Evolutionary conservation across 768 basidiomycete genomes (phyloP).

Genomic region (Lactarius deliciosus): DNA sequence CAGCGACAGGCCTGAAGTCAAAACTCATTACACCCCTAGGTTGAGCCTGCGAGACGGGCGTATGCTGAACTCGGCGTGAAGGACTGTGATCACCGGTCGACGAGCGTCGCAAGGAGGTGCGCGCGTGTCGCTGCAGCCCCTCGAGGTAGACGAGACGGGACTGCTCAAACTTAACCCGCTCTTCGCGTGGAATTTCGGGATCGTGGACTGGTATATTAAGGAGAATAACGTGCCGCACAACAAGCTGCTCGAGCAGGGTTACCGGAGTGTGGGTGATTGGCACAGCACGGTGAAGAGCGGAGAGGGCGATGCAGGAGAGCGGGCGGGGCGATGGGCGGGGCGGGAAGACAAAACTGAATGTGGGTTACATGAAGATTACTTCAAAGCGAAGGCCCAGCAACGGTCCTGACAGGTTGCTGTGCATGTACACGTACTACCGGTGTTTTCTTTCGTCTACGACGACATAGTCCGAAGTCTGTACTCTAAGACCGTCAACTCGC

Average conservation of each 20-base stretch:
- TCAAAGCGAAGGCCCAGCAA: conserved; percentile 54
- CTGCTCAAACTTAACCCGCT: conserved; percentile 94
- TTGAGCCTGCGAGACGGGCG: conserved; percentile 88
- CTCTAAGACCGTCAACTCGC: not conserved
- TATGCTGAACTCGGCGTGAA: conserved; percentile 77
- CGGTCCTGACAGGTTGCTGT: not conserved
- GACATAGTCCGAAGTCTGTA: not conserved
- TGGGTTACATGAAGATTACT: conserved; percentile 92
- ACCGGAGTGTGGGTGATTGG: conserved; percentile 96
- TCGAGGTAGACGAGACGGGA: conserved; percentile 89
- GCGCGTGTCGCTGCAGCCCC: conserved; percentile 73
- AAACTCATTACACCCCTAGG: conserved; percentile 45
- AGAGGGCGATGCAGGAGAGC: conserved; percentile 68
- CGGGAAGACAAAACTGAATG: conserved; percentile 88
- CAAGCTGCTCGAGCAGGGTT: conserved; percentile 84
- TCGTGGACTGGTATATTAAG: conserved; percentile 84
- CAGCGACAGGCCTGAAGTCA: not conserved
- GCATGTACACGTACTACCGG: not conserved
- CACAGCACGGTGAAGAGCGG: conserved; percentile 85
- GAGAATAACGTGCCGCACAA: conserved; percentile 85
- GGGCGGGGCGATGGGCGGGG: conserved; percentile 90
- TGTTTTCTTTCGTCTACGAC: not conserved
- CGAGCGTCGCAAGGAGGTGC: conserved; percentile 93
- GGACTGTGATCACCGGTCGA: conserved; percentile 92
- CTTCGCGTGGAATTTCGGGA: conserved; percentile 79